Conservation (phyloP, 2,329 filamentous ascomycete species). For the Cordyceps militaris region DNA sequence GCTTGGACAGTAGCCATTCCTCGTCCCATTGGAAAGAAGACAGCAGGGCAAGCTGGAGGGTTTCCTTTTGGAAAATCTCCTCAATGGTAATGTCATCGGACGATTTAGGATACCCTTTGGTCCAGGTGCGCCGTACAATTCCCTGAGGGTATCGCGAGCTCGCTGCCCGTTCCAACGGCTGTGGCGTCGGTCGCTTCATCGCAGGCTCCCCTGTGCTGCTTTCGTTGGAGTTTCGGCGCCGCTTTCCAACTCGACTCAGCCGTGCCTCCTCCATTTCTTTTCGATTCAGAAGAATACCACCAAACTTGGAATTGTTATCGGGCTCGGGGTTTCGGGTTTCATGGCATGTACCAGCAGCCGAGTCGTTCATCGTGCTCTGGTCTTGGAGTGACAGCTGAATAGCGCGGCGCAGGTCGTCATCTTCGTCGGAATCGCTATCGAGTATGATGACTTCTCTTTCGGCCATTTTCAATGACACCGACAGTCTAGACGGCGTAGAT, state of each 20-base stretch:
- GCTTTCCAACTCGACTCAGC: conserved; percentile 61
- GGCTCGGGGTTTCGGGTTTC: neutral
- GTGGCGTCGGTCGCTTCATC: neutral
- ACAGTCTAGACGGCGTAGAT: neutral
- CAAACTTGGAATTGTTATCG: conserved; percentile 18
- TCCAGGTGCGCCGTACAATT: conserved; percentile 75
- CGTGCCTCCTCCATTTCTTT: conserved; percentile 83
- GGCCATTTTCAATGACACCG: conserved; percentile 16
- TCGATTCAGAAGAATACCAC: conserved; percentile 57
- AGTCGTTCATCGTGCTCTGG: conserved; percentile 12
- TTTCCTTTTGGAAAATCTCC: conserved; percentile 69
- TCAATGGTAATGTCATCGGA: conserved; percentile 78
- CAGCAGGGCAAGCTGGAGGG: conserved; percentile 69
- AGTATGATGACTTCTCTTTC: conserved; percentile 21
- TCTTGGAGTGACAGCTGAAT: conserved; percentile 50
- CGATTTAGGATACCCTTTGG: conserved; percentile 50
- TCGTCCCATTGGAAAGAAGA: conserved; percentile 85
- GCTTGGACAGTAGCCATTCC: conserved; percentile 68
- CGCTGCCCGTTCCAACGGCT: too few species aligned
- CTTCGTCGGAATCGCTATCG: conserved; percentile 38
- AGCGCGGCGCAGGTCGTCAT: conserved; percentile 53
- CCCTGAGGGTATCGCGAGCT: conserved; percentile 45
- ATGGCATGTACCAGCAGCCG: conserved; percentile 2
- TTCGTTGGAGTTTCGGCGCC: conserved; percentile 19
- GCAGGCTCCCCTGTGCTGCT: neutral